Percentiles rank a stretch among this genome's conserved stretches.
phyloP scores from a whole-genome alignment of 495 filamentous ascomycete species.

The Oleoguttula mirabilis region DNA sequence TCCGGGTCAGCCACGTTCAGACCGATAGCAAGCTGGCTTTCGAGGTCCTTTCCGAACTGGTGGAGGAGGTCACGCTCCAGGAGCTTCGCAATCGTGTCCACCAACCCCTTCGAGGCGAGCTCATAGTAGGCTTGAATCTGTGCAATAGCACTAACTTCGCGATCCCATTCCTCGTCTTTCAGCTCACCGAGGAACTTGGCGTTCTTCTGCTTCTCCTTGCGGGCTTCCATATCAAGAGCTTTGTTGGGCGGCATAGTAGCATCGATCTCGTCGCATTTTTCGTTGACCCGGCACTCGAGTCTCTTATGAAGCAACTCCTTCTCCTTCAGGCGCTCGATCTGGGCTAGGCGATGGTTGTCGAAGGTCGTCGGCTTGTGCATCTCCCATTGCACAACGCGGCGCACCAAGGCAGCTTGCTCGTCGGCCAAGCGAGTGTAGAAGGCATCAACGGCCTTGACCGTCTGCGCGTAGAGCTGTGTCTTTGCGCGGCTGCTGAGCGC shows the following conservation, averaged over 20 bases:
- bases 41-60: slow-evolving; percentile 32
- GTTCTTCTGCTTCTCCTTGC: too few relatives aligned
- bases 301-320: neutral
- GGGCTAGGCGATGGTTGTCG: neutral
- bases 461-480: slow-evolving; percentile 16
- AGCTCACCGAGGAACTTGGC: slow-evolving; percentile 19
- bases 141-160: slow-evolving; percentile 42
- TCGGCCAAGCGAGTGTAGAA: slow-evolving; percentile 4
- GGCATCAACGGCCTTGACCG: slow-evolving; percentile 3
- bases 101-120: slow-evolving; percentile 37
- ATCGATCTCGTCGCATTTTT: too few relatives aligned
- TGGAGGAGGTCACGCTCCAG: slow-evolving; percentile 38
- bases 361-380: slow-evolving; percentile 12
- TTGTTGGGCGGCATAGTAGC: neutral
- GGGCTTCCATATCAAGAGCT: slow-evolving; percentile 4
- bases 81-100: slow-evolving; percentile 38
- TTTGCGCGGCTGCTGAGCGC: slow-evolving; percentile 7
- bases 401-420: slow-evolving; percentile 8
- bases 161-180: slow-evolving; percentile 32
- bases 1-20: slow-evolving; percentile 24
- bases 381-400: slow-evolving; percentile 7
- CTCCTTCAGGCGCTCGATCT: slow-evolving; percentile 1
- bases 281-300: neutral
- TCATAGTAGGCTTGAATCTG: slow-evolving; percentile 42
- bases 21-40: slow-evolving; percentile 27